Percentiles rank a stretch among this genome's conserved stretches.
These are phyloP conservation scores for Alternaria infectoria DNA, from an alignment of 2,329 filamentous ascomycete genomes.

Conservation along the genomic window DNA sequence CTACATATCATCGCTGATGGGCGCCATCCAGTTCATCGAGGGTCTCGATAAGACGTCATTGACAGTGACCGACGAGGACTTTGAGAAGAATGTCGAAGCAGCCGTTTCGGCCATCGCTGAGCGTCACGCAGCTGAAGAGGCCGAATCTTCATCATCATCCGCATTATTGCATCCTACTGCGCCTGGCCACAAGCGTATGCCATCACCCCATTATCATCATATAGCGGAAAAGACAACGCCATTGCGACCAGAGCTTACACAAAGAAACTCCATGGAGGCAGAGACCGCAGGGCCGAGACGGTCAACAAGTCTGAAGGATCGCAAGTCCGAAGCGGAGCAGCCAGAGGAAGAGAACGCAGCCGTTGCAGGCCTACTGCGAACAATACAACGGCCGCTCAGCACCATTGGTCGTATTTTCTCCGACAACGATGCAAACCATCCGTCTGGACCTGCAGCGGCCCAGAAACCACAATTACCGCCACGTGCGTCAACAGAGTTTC, in stretches of 20 bases:
- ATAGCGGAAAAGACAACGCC: conserved; percentile 58
- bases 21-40: conserved; percentile 95
- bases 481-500: conserved; percentile 47
- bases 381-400: conserved; percentile 87
- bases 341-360: conserved; percentile 75
- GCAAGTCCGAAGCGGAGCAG: conserved; percentile 38
- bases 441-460: conserved; percentile 49
- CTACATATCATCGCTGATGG: conserved; percentile 95
- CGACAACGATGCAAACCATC: conserved; percentile 59
- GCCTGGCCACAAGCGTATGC: conserved; percentile 42
- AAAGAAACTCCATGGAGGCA: conserved; percentile 65
- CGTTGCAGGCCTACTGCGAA: conserved; percentile 82
- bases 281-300: conserved; percentile 65
- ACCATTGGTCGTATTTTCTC: conserved; percentile 96
- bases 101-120: conserved; percentile 96
- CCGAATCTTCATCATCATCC: conserved; percentile 18
- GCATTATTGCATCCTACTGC: conserved; percentile 26
- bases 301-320: conserved; percentile 58
- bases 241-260: conserved; percentile 63
- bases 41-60: conserved; percentile 92
- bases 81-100: conserved; percentile 94
- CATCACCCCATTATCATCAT: conserved; percentile 53
- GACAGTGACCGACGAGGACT: conserved; percentile 93
- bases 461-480: conserved; percentile 58
- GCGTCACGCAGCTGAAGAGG: conserved; percentile 67